Conservation (phyloP, 116 monocot species). For the Trichopus zeylanicus region DNA sequence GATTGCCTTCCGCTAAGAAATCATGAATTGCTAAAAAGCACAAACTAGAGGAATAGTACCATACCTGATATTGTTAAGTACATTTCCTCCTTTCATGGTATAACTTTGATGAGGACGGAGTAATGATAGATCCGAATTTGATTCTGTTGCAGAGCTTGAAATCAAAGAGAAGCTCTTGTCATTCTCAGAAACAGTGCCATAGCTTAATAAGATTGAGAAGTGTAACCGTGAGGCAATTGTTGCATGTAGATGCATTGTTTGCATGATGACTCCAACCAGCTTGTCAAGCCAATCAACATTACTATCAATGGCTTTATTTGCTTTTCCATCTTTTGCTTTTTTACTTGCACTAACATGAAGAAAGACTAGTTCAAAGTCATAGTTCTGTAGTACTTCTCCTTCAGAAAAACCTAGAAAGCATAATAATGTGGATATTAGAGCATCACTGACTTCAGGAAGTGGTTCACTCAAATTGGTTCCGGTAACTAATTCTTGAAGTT, state of each 20-base stretch:
- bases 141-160: constrained; percentile 21
- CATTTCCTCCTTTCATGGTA: constrained; percentile 66
- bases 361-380: constrained; percentile 73
- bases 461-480: constrained; percentile 3
- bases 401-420: constrained; percentile 61
- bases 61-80: constrained; percentile 65
- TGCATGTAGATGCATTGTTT: constrained; percentile 38
- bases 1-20: background rate
- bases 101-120: constrained; percentile 86
- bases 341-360: constrained; percentile 47
- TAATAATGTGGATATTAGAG: constrained; percentile 24
- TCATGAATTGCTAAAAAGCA: background rate
- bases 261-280: constrained; percentile 53
- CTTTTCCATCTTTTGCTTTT: constrained; percentile 30
- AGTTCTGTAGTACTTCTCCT: constrained; percentile 50
- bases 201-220: constrained; percentile 64
- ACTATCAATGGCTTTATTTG: constrained; percentile 19
- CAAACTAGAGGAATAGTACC: background rate
- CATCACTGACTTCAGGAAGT: constrained; percentile 5
- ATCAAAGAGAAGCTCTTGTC: constrained; percentile 19
- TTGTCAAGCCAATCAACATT: constrained; percentile 51
- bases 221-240: constrained; percentile 64
- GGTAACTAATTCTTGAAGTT: constrained; percentile 27
- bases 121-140: constrained; percentile 68
- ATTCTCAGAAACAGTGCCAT: constrained; percentile 39